Evolutionary conservation across 495 filamentous ascomycete species (phyloP), one percentile per base, ranked within the genome.

Genomic region (Talaromyces wortmannii): DNA sequence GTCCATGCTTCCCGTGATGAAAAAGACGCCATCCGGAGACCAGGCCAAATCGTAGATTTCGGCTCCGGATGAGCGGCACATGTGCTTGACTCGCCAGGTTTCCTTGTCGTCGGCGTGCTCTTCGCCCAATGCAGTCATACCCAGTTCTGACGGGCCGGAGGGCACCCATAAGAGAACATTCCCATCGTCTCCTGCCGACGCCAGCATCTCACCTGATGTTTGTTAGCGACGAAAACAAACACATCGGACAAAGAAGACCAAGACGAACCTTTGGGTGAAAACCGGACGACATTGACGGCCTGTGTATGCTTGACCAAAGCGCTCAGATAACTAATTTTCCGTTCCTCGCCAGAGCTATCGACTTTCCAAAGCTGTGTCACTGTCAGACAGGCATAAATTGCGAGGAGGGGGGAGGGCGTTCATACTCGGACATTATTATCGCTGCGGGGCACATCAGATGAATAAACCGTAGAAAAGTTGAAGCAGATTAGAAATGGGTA

Each of bases 1-100:
- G 71, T 99, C 94, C 92, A 97, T 97, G 69, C 95, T 97, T 5
- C 94, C 94, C 16, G 92, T 96, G 58, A 99, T 96, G 74, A 97
- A 95, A 73, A 92, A 96, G 31, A 88, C 78, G 18, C 89, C 92
- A 74, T 99, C 94, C 8, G 94, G 94, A 18, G 94, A 96, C 94
- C 94, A 99, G 43, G 94, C 94, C 55, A 99, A 74, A 66, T 99
- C 94, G 66, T 97, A 99, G 60, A 99, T 97, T 67, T 97, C 94
- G 0, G 89, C 87, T 0, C 90, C 92, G 29, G 85, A 84, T 13
- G 91, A 95, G 46, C 95, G 84, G 67, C 89, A 96, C 94, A 97
- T 97, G 64, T 96, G 90, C 72, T 94, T 98, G 48, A 92, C 84
- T 47, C 94, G 81, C 94, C 94, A 99, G 55, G 87, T 88, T 70